Evolutionary conservation across 768 basidiomycete genomes (phyloP), one percentile per base, ranked within the genome.

Genomic region (Lanmaoa pseudosensibilis): DNA sequence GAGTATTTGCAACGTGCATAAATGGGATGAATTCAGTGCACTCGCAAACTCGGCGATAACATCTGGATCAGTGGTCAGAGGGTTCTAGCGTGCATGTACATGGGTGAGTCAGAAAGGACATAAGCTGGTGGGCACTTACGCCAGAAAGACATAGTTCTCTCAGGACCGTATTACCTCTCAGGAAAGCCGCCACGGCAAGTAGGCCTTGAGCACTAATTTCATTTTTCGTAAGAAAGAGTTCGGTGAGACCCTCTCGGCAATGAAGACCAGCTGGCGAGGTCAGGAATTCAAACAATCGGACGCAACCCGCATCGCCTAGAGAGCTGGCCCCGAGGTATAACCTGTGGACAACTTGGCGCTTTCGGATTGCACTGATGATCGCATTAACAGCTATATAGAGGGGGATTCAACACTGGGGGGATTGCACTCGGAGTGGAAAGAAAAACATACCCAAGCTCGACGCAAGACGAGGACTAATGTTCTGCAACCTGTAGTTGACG

Each of bases 141-240:
- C 83, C 80, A 61, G 83, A 83, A 36, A 88, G 73, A 59, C 80
- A 80, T 13, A 88, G 63, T 44, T 78, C 77, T 60, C 74, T 75
- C 41, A 88, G 64, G 23, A 71, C 61, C 0, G 54, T 59, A 61
- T 85, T 86, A 10, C 71, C 71, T 46, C 69, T 70, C 32, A 88
- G 56, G 65, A 84, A 87, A 38, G 71, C 64, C 6, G 78, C 65
- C 40, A 88, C 79, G n/a, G 82, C 78, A 45, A 74, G 65, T 5
- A 88, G 75, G 6, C 85, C 84, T 36, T 67, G 65, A 61, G 85
- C 76, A 10, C 84, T 80, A 30, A 88, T 82, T 10, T 66, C 66
- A 56, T 84, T 86, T 4, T 76, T 74, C 50, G 84, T 86, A 52
- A 88, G 74, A 57, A 76, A 79, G 33, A 88, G 81, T 61, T 85